Conservation (phyloP, 176 grass and related monocot genomes). For the Aegilops sharonensis region DNA sequence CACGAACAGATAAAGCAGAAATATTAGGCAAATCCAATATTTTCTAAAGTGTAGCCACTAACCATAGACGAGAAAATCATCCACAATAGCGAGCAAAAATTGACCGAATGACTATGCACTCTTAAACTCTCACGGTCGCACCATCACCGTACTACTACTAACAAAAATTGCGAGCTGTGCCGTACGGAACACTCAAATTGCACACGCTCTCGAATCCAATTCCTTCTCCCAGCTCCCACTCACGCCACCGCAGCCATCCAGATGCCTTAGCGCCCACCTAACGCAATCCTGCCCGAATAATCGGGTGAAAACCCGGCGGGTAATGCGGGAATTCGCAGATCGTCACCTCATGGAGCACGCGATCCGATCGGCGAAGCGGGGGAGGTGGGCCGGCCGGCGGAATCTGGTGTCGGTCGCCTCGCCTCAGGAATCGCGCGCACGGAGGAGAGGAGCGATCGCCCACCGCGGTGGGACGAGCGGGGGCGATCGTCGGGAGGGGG, state of each 20-base stretch:
- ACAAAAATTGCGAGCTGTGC: conserved; percentile 16
- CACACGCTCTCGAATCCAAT: conserved; percentile 33
- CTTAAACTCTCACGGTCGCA: background rate
- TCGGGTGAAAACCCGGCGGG: background rate
- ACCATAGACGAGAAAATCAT: background rate
- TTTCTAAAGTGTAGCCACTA: conserved; percentile 16
- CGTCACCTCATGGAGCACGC: conserved; percentile 48
- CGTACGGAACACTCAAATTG: conserved; percentile 36
- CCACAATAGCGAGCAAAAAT: conserved; percentile 10
- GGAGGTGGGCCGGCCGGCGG: conserved; percentile 1
- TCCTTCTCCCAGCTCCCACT: conserved; percentile 14
- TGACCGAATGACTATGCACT: background rate
- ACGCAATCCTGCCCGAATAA: conserved; percentile 16
- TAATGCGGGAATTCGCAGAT: conserved; percentile 20
- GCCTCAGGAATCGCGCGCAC: conserved; percentile 36
- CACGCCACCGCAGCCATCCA: background rate
- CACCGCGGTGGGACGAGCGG: conserved; percentile 53
- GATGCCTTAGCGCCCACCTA: conserved; percentile 21
- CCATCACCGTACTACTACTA: background rate
- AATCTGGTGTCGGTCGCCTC: conserved; percentile 10
- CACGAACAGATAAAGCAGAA: conserved; percentile 26
- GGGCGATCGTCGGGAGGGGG: conserved; percentile 46
- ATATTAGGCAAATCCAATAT: background rate
- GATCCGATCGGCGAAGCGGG: conserved; percentile 48
- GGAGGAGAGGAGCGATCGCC: conserved; percentile 49